Conservation (phyloP, 306 rosid species). For the Cucumis hystrix region DNA sequence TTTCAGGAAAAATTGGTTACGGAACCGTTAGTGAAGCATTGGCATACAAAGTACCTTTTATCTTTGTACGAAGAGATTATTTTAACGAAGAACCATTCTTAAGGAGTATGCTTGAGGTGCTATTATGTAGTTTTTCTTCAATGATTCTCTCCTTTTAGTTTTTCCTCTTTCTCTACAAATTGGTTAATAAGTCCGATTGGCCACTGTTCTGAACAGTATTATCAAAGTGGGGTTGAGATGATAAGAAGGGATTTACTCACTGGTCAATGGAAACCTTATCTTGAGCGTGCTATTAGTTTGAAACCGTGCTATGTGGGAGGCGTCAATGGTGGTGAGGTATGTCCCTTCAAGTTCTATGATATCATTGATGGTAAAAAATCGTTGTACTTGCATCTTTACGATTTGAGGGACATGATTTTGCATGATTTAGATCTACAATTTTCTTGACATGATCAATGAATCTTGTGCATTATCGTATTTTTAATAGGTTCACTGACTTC, state of each 20-base stretch:
- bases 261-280: slow-evolving; percentile 99
- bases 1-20: slow-evolving; percentile 93
- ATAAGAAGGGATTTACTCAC: slow-evolving; percentile 87
- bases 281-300: slow-evolving; percentile 88
- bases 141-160: background rate
- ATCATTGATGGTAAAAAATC: background rate
- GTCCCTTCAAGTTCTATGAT: background rate
- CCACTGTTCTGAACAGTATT: slow-evolving; percentile 27
- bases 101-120: slow-evolving; percentile 98
- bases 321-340: slow-evolving; percentile 94
- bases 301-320: slow-evolving; percentile 91
- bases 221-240: slow-evolving; percentile 98
- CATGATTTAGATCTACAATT: background rate
- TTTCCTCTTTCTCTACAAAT: background rate
- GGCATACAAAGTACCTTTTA: slow-evolving; percentile 87
- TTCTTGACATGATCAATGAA: background rate
- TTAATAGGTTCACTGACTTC: background rate
- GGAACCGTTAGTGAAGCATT: slow-evolving; percentile 93
- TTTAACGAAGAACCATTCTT: slow-evolving; percentile 96
- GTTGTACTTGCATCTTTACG: background rate
- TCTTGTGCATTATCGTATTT: background rate
- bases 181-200: slow-evolving; percentile 6
- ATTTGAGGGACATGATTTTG: background rate
- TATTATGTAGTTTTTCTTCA: background rate
- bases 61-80: slow-evolving; percentile 94